These are phyloP conservation scores for Drosera capensis DNA, from an alignment of 148 eudicot species.

Conservation along the genomic window DNA sequence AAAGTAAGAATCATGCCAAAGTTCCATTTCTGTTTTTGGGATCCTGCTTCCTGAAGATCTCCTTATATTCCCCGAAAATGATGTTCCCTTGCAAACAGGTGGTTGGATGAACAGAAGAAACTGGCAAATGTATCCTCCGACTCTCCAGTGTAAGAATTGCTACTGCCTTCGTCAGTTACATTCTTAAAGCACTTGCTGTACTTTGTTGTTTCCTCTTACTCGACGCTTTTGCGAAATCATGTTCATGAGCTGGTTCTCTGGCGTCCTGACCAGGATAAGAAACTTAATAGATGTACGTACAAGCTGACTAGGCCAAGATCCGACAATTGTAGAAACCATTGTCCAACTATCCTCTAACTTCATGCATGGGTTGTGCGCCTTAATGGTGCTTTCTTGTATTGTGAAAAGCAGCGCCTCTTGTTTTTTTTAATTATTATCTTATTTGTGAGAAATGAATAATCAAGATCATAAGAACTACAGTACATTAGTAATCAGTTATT, in stretches of 20 bases:
- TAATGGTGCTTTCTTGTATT: neutral
- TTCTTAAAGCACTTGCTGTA: neutral
- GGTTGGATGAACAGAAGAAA: constrained; percentile 88
- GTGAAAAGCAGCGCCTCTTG: neutral
- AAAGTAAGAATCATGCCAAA: constrained; percentile 23
- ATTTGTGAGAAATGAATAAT: too few relatives aligned
- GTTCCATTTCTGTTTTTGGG: neutral
- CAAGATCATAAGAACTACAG: too few relatives aligned
- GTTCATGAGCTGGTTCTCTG: too few relatives aligned
- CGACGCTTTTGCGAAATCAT: too few relatives aligned
- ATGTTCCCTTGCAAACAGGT: constrained; percentile 25
- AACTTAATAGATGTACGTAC: too few relatives aligned
- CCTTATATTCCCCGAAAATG: neutral
- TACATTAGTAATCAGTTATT: too few relatives aligned
- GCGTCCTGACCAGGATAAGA: too few relatives aligned
- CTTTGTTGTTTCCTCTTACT: neutral
- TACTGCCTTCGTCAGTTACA: neutral
- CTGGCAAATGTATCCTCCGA: constrained; percentile 71
- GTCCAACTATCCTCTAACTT: too few relatives aligned
- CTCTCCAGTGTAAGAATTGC: constrained; percentile 76
- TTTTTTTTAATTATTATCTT: too few relatives aligned
- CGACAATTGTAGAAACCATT: too few relatives aligned
- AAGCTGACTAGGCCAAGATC: too few relatives aligned
- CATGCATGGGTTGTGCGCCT: neutral
- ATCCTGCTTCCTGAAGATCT: neutral